Base-by-base conservation (phyloP, 495 filamentous ascomycete genomes). In the Penicillium manginii region DNA sequence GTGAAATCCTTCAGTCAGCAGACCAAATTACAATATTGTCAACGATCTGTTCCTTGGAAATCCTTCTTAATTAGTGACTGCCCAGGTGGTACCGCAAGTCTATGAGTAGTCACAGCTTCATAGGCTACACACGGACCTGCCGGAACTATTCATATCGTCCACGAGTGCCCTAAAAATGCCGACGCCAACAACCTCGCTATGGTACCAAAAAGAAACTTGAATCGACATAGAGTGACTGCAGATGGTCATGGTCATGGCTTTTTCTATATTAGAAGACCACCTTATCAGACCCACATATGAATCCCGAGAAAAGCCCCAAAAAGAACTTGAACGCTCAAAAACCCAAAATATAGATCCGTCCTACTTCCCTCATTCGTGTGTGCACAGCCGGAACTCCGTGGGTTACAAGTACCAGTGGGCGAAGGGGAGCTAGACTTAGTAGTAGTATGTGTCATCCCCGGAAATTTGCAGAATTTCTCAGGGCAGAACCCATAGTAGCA, bases 401-500 rank as follows among this genome's bases (percentile, higher is more conserved):
- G 7, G 12, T n/a, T n/a, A 19, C 45, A 47, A n/a, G 19, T 47
- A 11, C 21, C 7, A 47, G 45, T 23, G 9, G 45, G 35, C 9
- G 35, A 15, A n/a, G 35, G 2, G 5, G 35, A 37, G 35, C 4
- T 21, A 14, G 21, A 14, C 5, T 22, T 3, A 47, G 18, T 15
- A 9, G 11, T 3, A 47, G 18, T 15, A 9, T 29, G 19, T 12
- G 19, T 29, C 14, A 21, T 47, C 15, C 26, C 45, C 10, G 45
- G 12, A 10, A 21, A 29, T 1, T 3, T 23, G 15, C 45, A 47
- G 11, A 15, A 22, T 26, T 47, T 47, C 43, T 50, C 26, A 11
- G 54, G 60, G 22, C 60, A 62, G 15, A 55, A 58, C 42, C 60
- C 60, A 46, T 58, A 58, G 21, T 62, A 58, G 37, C 60, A 62